Evolutionary conservation across 1,284 basidiomycete genomes (phyloP), one percentile per base, ranked within the genome.

Genomic region (Schizopora paradoxa): DNA sequence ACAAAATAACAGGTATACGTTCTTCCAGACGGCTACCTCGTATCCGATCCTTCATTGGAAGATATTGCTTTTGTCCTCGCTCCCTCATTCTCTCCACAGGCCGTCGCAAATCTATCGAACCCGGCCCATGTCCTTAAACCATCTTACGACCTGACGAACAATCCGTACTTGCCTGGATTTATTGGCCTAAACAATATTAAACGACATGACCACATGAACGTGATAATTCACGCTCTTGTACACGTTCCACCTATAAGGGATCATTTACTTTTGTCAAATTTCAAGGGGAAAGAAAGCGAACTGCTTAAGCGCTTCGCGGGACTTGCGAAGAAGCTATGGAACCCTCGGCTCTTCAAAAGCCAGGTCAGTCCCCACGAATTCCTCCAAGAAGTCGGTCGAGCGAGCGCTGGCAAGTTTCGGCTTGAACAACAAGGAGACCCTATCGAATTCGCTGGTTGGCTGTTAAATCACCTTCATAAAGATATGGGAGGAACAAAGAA

Each of bases 281-380:
- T 82, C 57, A 69, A 66, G 19, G 76, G 77, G 25, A 87, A 87
- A 58, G 77, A 87, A 58, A 64, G 82, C n/a, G 95, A 99, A 64
- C 76, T 99, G 39, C 72, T 97, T 29, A 84, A 81, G 55, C 82
- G 94, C 23, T 90, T 96, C 57, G 85, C 90, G 23, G 76, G 80
- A 29, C 73, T 98, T 33, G 79, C 91, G 26, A 86, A 91, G 64
- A 93, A 97, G 62, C 64, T 98, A 21, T 99, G 96, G 96, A 99
- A 98, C 64, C 89, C 91, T 4, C 73, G 83, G 39, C 67, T 95
- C 46, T 97, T 99, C 80, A 99, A 99, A 66, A 86, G 89, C 47
- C 96, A 99, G 74, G 93, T 98, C 53, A 91, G 87, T 54, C 96
- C 96, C 6, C 96, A 99, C 66, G 96, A 99, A 65, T 94, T 99